Percentiles rank a stretch among this genome's conserved stretches.
Evolutionary conservation across 371 early-diverging fungal species (phyloP).

Genomic region (Mortierella sp.): DNA sequence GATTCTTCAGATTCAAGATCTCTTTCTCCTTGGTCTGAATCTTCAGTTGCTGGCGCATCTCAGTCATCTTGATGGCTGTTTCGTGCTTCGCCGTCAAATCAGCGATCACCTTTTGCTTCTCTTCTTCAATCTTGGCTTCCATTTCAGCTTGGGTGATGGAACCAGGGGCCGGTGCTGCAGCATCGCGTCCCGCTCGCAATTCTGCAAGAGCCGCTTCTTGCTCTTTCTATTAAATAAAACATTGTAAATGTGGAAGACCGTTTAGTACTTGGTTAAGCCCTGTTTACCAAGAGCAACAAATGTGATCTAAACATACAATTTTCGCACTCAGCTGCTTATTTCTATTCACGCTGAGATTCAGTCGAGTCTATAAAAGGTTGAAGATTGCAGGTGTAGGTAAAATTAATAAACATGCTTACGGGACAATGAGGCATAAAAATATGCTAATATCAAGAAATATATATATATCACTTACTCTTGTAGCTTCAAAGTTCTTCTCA

Average conservation of each 20-base stretch:
- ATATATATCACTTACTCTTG: conserved; percentile 17
- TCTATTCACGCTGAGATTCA: conserved; percentile 19
- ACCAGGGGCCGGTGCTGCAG: conserved; percentile 12
- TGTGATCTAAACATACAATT: conserved; percentile 16
- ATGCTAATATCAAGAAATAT: background rate
- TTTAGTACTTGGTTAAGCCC: no score
- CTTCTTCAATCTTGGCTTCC: conserved; percentile 28
- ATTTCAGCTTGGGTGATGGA: conserved; percentile 13
- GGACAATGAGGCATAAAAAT: background rate
- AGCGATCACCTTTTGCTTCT: conserved; percentile 23
- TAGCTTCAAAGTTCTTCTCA: conserved; percentile 48
- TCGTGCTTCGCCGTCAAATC: conserved; percentile 35
- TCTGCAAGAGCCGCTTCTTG: conserved; percentile 25
- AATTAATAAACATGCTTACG: background rate
- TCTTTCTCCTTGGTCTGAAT: conserved; percentile 43
- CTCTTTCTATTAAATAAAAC: conserved; percentile 17
- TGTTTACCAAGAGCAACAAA: background rate
- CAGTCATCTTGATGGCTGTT: conserved; percentile 39
- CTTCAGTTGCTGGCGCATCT: conserved; percentile 42
- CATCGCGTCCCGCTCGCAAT: conserved; percentile 41
- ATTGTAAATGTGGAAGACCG: background rate
- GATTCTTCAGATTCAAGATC: conserved; percentile 30
- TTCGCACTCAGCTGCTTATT: conserved; percentile 24
- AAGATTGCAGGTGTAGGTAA: background rate
- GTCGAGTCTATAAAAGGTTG: conserved; percentile 7